These are phyloP conservation scores for Umbelopsis ramanniana DNA, from an alignment of 192 early-diverging fungal species.

Conservation along the genomic window DNA sequence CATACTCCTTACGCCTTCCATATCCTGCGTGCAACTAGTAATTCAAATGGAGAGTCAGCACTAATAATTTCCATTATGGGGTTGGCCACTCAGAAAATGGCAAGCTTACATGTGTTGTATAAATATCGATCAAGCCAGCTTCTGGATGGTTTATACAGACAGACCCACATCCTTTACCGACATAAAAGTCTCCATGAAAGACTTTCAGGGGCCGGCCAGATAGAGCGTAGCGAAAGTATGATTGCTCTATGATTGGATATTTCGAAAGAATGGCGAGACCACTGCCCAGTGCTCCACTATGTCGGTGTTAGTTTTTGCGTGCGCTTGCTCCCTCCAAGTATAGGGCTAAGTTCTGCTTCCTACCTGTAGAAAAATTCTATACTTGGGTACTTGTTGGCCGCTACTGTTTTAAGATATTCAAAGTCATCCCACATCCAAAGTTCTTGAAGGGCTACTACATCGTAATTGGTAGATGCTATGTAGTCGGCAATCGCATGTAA, in stretches of 20 bases:
- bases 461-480: conserved; percentile 34
- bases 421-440: conserved; percentile 48
- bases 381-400: conserved; percentile 32
- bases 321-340: too few relatives aligned
- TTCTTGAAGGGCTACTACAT: conserved; percentile 54
- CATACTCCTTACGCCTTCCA: conserved; percentile 49
- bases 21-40: conserved; percentile 60
- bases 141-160: conserved; percentile 53
- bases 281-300: conserved; percentile 44
- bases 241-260: conserved; percentile 48
- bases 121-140: conserved; percentile 55
- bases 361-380: conserved; percentile 47
- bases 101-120: conserved; percentile 60
- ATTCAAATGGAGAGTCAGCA: too few relatives aligned
- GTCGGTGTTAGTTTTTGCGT: neutral
- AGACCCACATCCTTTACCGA: conserved; percentile 56
- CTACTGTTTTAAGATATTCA: conserved; percentile 36
- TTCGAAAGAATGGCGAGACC: conserved; percentile 51
- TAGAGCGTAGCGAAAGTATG: conserved; percentile 48
- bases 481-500: conserved; percentile 53
- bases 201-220: conserved; percentile 56
- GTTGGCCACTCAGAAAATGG: neutral
- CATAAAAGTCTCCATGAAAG: conserved; percentile 60
- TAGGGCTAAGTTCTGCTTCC: neutral
- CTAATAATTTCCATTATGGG: neutral